These are phyloP conservation scores for Ilyonectria robusta DNA, from an alignment of 2,329 filamentous ascomycete species.

Conservation along the genomic window DNA sequence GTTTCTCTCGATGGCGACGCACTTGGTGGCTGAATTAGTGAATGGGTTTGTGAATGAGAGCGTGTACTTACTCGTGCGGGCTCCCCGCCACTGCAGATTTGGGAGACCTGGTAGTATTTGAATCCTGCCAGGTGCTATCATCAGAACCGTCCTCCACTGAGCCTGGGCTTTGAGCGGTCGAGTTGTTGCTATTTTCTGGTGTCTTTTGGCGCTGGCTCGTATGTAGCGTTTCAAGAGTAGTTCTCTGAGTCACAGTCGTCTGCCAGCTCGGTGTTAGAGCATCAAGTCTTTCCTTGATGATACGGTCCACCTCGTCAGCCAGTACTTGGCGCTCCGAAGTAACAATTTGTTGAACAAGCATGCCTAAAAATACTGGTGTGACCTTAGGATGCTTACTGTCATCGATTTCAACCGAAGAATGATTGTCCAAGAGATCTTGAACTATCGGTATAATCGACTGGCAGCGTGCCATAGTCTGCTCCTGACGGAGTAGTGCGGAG, in stretches of 20 bases:
- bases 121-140: constrained; percentile 20
- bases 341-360: constrained; percentile 27
- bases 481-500: background rate
- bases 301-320: constrained; percentile 1
- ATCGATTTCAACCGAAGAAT: constrained; percentile 8
- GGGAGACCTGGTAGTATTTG: background rate
- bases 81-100: background rate
- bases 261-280: background rate
- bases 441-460: constrained; percentile 4
- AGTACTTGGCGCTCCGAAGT: constrained; percentile 7
- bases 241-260: background rate
- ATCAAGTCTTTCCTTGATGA: constrained; percentile 14
- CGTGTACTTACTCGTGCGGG: background rate
- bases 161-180: background rate
- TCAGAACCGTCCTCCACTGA: constrained; percentile 17
- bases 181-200: background rate
- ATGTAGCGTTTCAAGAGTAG: background rate
- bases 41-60: background rate
- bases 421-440: constrained; percentile 20
- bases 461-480: constrained; percentile 9
- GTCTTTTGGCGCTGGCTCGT: background rate
- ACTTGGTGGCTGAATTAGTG: background rate
- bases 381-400: constrained; percentile 9
- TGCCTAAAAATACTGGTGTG: constrained; percentile 27
- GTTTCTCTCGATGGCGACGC: background rate